A percentile compares a stretch with the other conserved stretches of the same genome.
Evolutionary conservation across 2,329 filamentous ascomycete species (phyloP).

Genomic region (Emergomyces orientalis): DNA sequence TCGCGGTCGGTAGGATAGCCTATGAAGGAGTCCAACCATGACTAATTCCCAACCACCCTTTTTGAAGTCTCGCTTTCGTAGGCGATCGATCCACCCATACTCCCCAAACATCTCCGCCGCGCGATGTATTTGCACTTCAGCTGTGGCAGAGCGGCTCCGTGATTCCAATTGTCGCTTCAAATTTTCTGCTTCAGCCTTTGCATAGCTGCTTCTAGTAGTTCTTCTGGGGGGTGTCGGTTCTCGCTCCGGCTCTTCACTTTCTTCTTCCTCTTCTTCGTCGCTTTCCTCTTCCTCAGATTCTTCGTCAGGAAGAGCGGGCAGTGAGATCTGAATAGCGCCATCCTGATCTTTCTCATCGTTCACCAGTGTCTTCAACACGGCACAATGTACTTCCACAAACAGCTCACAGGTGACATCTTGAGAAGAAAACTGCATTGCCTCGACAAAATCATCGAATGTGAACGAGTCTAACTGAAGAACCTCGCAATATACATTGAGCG

Average conservation of each 20-base stretch:
- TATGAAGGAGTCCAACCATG: constrained; percentile 74
- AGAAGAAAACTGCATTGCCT: constrained; percentile 71
- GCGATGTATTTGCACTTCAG: constrained; percentile 33
- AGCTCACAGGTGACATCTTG: constrained; percentile 70
- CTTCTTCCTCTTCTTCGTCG: constrained; percentile 49
- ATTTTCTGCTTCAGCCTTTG: constrained; percentile 66
- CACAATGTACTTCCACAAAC: constrained; percentile 83
- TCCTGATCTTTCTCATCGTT: constrained; percentile 59
- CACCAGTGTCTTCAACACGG: constrained; percentile 78
- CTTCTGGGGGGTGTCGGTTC: constrained; percentile 63
- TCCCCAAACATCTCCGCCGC: constrained; percentile 65
- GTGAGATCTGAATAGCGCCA: constrained; percentile 66
- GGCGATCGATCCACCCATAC: constrained; percentile 76
- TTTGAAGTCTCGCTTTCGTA: constrained; percentile 73
- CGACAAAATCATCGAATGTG: constrained; percentile 91
- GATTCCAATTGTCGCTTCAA: constrained; percentile 52
- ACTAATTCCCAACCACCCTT: constrained; percentile 89
- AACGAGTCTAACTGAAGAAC: constrained; percentile 93
- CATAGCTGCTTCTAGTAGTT: constrained; percentile 75
- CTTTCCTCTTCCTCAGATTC: constrained; percentile 58
- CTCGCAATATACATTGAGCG: constrained; percentile 94
- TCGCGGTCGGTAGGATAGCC: constrained; percentile 66
- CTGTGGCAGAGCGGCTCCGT: constrained; percentile 34
- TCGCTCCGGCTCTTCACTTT: constrained; percentile 50
- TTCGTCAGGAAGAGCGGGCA: constrained; percentile 66